These are phyloP conservation scores for Paracoccidioides brasiliensis DNA, from an alignment of 2,329 filamentous ascomycete genomes.

Conservation along the genomic window DNA sequence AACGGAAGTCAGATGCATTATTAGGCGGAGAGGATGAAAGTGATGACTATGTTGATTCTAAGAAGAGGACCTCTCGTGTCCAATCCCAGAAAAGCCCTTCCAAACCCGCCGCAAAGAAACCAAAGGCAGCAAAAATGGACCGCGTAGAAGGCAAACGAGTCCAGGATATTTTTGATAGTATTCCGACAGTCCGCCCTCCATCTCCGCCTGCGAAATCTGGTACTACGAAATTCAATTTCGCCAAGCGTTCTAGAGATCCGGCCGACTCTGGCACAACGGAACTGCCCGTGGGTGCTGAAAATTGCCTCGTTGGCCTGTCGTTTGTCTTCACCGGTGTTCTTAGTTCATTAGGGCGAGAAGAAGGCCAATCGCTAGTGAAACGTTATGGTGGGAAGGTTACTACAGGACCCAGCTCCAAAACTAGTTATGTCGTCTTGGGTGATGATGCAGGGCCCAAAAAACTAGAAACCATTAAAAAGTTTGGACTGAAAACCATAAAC, in stretches of 20 bases:
- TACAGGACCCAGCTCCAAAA: slow-evolving; percentile 75
- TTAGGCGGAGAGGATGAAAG: slow-evolving; percentile 39
- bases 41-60: slow-evolving; percentile 45
- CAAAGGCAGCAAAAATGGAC: slow-evolving; percentile 53
- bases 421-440: slow-evolving; percentile 83
- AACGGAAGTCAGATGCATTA: slow-evolving; percentile 44
- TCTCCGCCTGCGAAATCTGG: slow-evolving; percentile 54
- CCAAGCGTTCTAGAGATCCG: slow-evolving; percentile 45
- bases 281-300: slow-evolving; percentile 69
- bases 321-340: slow-evolving; percentile 95
- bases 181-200: slow-evolving; percentile 69
- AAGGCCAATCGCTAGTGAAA: slow-evolving; percentile 77
- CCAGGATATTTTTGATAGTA: slow-evolving; percentile 75
- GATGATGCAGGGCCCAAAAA: slow-evolving; percentile 89
- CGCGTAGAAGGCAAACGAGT: slow-evolving; percentile 56
- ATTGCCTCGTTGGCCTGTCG: slow-evolving; percentile 75
- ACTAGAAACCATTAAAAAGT: slow-evolving; percentile 66
- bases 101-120: slow-evolving; percentile 28
- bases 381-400: slow-evolving; percentile 89
- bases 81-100: slow-evolving; percentile 22
- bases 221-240: slow-evolving; percentile 62
- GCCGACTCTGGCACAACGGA: slow-evolving; percentile 55
- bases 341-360: slow-evolving; percentile 66
- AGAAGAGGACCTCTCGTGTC: slow-evolving; percentile 39
- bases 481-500: slow-evolving; percentile 80